phyloP scores from a whole-genome alignment of 352 stramenopile species.

The Bremia lactucae region DNA sequence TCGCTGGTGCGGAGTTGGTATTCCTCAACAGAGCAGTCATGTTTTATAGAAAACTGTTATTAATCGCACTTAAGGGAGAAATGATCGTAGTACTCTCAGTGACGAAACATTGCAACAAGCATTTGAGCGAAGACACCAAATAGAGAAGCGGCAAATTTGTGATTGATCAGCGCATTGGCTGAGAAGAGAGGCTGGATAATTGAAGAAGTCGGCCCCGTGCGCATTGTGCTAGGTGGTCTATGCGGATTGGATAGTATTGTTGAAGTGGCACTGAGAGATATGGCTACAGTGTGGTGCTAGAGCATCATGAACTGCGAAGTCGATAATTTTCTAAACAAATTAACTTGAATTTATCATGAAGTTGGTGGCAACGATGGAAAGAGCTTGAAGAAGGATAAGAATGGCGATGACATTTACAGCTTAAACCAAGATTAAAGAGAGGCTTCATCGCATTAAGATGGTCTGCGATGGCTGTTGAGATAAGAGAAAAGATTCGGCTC shows the following conservation, averaged over 20 bases:
- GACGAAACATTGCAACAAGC: no score
- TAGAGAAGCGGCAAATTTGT: background rate
- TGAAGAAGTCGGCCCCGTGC: no score
- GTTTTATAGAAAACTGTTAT: slow-evolving; percentile 9
- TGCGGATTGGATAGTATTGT: slow-evolving; percentile 17
- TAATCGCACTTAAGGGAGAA: slow-evolving; percentile 19
- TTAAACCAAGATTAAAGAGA: slow-evolving; percentile 73
- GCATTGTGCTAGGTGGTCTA: no score
- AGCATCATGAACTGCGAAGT: slow-evolving; percentile 59
- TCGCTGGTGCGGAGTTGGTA: slow-evolving; percentile 3
- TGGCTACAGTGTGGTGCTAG: slow-evolving; percentile 16
- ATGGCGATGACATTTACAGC: slow-evolving; percentile 64
- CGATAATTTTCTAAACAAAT: slow-evolving; percentile 62
- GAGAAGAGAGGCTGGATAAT: no score
- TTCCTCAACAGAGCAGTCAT: slow-evolving; percentile 5
- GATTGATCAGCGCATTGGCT: no score
- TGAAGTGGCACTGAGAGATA: slow-evolving; percentile 18
- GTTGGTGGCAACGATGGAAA: slow-evolving; percentile 67
- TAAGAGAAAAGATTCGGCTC: slow-evolving; percentile 69
- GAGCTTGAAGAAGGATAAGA: slow-evolving; percentile 56
- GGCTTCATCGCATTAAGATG: slow-evolving; percentile 68
- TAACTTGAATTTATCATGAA: slow-evolving; percentile 68
- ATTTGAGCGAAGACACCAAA: no score
- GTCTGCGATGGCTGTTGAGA: slow-evolving; percentile 51
- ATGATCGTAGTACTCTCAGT: no score